Base-by-base conservation (phyloP, 345 rosid species). In the Gossypium bickii region DNA sequence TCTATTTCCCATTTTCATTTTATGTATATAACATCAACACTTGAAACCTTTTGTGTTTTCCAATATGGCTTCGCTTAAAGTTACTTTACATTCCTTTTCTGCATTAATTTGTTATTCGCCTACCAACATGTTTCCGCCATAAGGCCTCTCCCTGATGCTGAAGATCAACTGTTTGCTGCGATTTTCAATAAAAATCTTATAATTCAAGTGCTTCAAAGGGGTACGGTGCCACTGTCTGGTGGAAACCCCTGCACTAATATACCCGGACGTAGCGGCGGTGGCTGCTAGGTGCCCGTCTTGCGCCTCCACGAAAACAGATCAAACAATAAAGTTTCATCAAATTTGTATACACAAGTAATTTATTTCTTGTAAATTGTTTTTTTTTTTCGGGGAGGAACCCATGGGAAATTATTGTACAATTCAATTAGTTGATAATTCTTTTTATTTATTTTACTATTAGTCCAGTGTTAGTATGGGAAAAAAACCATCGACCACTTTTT, bases 181-280 rank as follows among this genome's bases (percentile, higher is more conserved):
- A 6, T 34, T 1, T 20, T 22, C 43, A 5, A 38, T 13, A 45
- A 52, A 13, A 45, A 20, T 12, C 49, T 77, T 4, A 38, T 76
- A 20, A 12, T 81, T 16, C 86, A 82, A 64, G 77, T 82, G n/a
- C 86, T 85, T 2, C 77, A 48, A 10, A 80, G 80, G 69, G 87
- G 85, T 17, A 76, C 78, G 0, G 87, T 83, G 68, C 81, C 89
- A 2, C 76, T 85, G 0, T 73, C 81, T 0, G 27, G 64, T 0
- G 25, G 77, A 16, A 84, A 83, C 12, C 67, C 85, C 17, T 83
- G 89, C 81, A 82, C 85, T 0, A 44, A 74, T 74, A 78, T 79
- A 9, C 89, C 88, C 0, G 80, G 78, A 2, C 22, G 27, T 8
- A 49, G 34, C 0, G 87, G 72, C 11, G 18, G 22, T 3, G 29